phyloP scores from a whole-genome alignment of 1,284 basidiomycete genomes.

The Puccinia coronata region DNA sequence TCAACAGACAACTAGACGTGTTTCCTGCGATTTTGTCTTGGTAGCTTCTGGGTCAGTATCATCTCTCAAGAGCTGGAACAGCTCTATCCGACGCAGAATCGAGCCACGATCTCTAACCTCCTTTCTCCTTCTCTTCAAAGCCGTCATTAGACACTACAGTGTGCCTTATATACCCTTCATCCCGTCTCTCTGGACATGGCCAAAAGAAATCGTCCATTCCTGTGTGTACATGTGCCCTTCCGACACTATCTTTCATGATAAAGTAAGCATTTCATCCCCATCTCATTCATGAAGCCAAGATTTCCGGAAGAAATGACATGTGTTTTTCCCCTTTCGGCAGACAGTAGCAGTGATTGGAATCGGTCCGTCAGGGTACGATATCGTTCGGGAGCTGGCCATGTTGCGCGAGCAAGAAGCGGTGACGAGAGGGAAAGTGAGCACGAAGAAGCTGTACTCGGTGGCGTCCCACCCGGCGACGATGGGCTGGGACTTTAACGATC shows the following conservation, averaged over 20 bases:
- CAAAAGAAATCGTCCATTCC: slow-evolving; percentile 30
- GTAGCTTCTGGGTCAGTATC: slow-evolving; percentile 26
- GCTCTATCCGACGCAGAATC: no score
- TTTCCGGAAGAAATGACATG: not conserved
- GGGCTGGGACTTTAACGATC: slow-evolving; percentile 34
- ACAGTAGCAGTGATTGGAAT: slow-evolving; percentile 32
- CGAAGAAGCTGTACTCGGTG: slow-evolving; percentile 23
- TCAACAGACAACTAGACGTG: not conserved
- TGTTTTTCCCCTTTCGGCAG: not conserved
- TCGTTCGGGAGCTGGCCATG: slow-evolving; percentile 23
- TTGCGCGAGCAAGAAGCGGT: not conserved
- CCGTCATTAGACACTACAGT: slow-evolving; percentile 52
- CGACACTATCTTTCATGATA: not conserved
- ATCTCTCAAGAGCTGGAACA: no score
- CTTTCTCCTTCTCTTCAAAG: slow-evolving; percentile 27
- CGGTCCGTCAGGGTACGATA: slow-evolving; percentile 44
- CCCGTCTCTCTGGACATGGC: slow-evolving; percentile 51
- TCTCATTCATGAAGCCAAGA: not conserved
- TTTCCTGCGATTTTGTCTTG: slow-evolving; percentile 43
- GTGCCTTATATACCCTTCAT: slow-evolving; percentile 55
- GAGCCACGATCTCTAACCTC: no score
- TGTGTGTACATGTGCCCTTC: slow-evolving; percentile 9
- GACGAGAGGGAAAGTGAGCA: no score
- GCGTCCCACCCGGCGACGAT: slow-evolving; percentile 18
- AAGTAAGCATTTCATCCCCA: not conserved